A percentile compares a stretch with the other conserved stretches of the same genome.
phyloP scores from a whole-genome alignment of 352 stramenopile species.

The Globisporangium perplexum region DNA sequence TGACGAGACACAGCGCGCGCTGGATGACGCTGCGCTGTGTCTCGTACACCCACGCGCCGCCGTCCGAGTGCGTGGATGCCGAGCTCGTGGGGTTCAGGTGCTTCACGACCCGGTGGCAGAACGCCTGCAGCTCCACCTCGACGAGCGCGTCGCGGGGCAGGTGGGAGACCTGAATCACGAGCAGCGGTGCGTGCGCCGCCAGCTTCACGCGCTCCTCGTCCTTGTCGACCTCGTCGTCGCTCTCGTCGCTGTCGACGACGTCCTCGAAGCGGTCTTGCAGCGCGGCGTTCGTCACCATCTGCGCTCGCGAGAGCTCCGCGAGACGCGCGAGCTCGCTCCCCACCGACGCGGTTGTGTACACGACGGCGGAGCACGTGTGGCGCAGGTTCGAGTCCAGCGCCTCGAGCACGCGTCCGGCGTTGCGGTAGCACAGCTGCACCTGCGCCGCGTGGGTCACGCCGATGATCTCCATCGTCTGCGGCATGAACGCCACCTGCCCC shows the following conservation, averaged over 20 bases:
- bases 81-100: slow-evolving; percentile 28
- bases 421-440: slow-evolving; percentile 49
- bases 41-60: slow-evolving; percentile 10
- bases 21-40: slow-evolving; percentile 31
- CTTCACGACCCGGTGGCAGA: slow-evolving; percentile 63
- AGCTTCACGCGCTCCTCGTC: slow-evolving; percentile 33
- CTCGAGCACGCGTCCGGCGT: slow-evolving; percentile 63
- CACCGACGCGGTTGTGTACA: slow-evolving; percentile 37
- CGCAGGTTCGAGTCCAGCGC: slow-evolving; percentile 75
- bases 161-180: slow-evolving; percentile 61
- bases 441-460: slow-evolving; percentile 35
- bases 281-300: slow-evolving; percentile 40
- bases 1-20: slow-evolving; percentile 46
- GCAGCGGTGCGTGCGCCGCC: slow-evolving; percentile 39
- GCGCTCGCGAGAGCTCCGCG: slow-evolving; percentile 4
- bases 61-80: neutral
- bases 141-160: slow-evolving; percentile 65
- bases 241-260: slow-evolving; percentile 63
- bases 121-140: slow-evolving; percentile 69
- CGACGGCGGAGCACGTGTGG: slow-evolving; percentile 56
- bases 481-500: slow-evolving; percentile 96
- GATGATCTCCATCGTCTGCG: slow-evolving; percentile 92
- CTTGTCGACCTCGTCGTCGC: slow-evolving; percentile 73
- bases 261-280: slow-evolving; percentile 54
- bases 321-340: slow-evolving; percentile 6